Evolutionary conservation across 179 eudicot species (phyloP).

Genomic region (Amaranthus tricolor): DNA sequence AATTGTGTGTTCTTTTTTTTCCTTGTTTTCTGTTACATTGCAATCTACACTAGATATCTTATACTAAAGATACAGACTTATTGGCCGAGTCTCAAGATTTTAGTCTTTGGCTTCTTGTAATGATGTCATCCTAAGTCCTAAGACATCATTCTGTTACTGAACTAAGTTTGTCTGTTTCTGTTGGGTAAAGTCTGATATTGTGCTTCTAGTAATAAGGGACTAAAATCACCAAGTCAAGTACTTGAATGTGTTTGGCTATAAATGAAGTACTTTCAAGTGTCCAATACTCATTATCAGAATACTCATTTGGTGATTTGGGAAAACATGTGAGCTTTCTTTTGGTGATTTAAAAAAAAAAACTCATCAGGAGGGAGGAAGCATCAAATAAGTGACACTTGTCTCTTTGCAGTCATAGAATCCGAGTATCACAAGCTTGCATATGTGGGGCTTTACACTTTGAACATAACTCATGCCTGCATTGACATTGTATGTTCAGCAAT

Average conservation of each 20-base stretch:
- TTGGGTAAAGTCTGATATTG: not conserved
- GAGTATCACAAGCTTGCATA: not conserved
- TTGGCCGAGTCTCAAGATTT: not conserved
- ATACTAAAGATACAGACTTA: not conserved
- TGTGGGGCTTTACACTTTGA: not conserved
- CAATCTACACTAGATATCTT: not conserved
- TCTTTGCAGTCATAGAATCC: not conserved
- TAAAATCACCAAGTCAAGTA: not conserved
- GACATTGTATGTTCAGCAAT: not conserved
- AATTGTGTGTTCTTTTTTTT: not conserved
- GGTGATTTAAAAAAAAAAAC: no score
- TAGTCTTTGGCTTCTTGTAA: not conserved
- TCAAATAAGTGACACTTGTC: no score
- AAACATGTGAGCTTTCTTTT: no score
- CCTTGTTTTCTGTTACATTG: no score
- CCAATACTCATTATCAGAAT: no score
- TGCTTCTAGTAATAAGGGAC: not conserved
- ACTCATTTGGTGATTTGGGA: no score
- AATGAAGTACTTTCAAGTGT: no score
- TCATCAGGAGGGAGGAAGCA: no score
- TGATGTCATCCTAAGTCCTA: not conserved
- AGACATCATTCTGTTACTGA: not conserved
- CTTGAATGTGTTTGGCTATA: no score
- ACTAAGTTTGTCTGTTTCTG: not conserved
- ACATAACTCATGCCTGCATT: not conserved